Base-by-base conservation (phyloP, 2,329 filamentous ascomycete species). In the Elsinoe fawcettii region DNA sequence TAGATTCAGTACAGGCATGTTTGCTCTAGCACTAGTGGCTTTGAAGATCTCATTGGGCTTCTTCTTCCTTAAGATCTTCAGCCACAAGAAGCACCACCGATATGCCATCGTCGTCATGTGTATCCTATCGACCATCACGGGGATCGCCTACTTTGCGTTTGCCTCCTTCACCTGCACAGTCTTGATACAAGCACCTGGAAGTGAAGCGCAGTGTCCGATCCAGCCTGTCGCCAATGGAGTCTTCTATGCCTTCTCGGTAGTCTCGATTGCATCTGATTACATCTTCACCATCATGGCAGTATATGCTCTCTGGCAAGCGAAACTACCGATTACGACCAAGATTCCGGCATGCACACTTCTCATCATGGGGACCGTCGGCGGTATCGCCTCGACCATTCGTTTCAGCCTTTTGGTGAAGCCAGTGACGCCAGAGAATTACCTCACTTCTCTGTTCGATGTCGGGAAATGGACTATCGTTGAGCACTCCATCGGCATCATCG, bases 31-130 rank as follows among this genome's bases (percentile, higher is more conserved):
- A 6, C 75, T 70, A 32, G 70, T 74, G 43, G 64, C 74, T 9
- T 70, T 76, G 44, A 78, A 77, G 58, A 68, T 77, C 18, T 75
- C 77, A 0, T 75, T 80, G 43, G 75, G 70, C 7, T 66, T 77
- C 22, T 77, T 79, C 58, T 72, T 80, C 47, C 72, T 79, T 18
- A 74, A 77, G 49, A 69, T 80, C 16, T 55, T 55, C 34, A 75
- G 75, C 1, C 65, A 75, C 27, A 66, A 71, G 43, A 69, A 64
- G 37, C 56, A 67, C 25, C 75, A 80, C 55, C 67, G 70, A 16
- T 64, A 66, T 56, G 69, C 74, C 47, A 72, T 79, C 37, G 71
- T 72, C 60, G 51, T 66, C 9, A 69, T 78, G 12, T 73, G 79
- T 59, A 62, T 60, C 20, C 66, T 74, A 4, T 74, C 75, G 2